These are phyloP conservation scores for Rusavskia elegans DNA, from an alignment of 495 filamentous ascomycete genomes.

Conservation along the genomic window DNA sequence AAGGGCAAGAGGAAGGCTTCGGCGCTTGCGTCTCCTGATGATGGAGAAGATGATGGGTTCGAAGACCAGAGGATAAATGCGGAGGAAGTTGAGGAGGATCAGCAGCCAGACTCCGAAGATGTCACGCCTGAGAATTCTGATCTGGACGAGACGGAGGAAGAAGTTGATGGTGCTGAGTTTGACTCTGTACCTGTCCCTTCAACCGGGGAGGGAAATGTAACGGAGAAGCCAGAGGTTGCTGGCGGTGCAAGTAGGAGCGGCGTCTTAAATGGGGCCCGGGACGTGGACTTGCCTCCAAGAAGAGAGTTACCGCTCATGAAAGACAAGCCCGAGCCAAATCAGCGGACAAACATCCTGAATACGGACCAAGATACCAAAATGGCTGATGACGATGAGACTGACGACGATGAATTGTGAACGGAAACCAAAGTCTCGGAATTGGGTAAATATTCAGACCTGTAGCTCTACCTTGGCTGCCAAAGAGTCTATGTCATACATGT, in stretches of 20 bases:
- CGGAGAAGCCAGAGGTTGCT: not conserved
- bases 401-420: slow-evolving; percentile 3
- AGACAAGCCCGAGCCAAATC: not conserved
- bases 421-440: not conserved
- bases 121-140: not conserved
- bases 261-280: not conserved
- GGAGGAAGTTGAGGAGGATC: not conserved
- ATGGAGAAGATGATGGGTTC: not conserved
- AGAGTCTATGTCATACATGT: too few relatives aligned
- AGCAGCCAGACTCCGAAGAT: not conserved
- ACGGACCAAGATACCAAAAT: not conserved
- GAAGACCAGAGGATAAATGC: not conserved
- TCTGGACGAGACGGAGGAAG: not conserved
- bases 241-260: too few relatives aligned
- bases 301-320: slow-evolving; percentile 1
- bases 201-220: not conserved
- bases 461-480: too few relatives aligned
- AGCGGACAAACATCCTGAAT: not conserved
- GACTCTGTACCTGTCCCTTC: not conserved
- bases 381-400: not conserved
- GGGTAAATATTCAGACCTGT: not conserved
- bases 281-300: not conserved
- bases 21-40: not conserved
- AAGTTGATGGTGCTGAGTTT: not conserved
- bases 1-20: not conserved